Evolutionary conservation across 2,329 filamentous ascomycete genomes (phyloP).

Genomic region (Diaporthe citri): DNA sequence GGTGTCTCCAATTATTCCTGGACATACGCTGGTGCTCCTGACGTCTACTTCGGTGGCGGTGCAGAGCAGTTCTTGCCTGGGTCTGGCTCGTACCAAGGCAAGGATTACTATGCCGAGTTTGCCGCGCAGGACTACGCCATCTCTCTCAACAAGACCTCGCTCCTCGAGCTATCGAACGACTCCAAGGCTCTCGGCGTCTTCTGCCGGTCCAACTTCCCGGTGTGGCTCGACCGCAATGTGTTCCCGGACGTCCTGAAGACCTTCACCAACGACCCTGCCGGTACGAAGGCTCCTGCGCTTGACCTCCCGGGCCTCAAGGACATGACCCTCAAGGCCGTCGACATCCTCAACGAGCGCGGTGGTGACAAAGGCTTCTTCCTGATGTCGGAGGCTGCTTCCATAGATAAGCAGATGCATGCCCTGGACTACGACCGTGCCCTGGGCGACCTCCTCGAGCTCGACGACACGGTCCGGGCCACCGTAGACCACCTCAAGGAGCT

Average conservation of each 20-base stretch:
- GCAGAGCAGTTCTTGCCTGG: slow-evolving; percentile 83
- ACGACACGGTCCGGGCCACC: slow-evolving; percentile 84
- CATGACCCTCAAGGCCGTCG: slow-evolving; percentile 89
- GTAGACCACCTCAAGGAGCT: slow-evolving; percentile 76
- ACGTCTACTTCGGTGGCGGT: slow-evolving; percentile 86
- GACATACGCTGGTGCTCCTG: slow-evolving; percentile 79
- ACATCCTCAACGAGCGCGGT: slow-evolving; percentile 77
- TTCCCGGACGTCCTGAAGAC: slow-evolving; percentile 77
- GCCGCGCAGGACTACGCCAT: slow-evolving; percentile 79
- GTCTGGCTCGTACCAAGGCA: slow-evolving; percentile 73
- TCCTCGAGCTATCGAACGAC: slow-evolving; percentile 68
- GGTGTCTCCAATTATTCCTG: slow-evolving; percentile 85
- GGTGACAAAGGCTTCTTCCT: slow-evolving; percentile 84
- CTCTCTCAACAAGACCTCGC: slow-evolving; percentile 79
- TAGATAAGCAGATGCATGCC: slow-evolving; percentile 91
- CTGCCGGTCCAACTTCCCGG: slow-evolving; percentile 79
- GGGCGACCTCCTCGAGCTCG: slow-evolving; percentile 86
- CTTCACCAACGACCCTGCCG: slow-evolving; percentile 77
- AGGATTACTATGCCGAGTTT: slow-evolving; percentile 86
- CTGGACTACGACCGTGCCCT: slow-evolving; percentile 89
- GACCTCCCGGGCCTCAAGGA: slow-evolving; percentile 89
- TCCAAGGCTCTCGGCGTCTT: slow-evolving; percentile 83
- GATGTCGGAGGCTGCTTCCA: slow-evolving; percentile 87
- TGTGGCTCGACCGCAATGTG: slow-evolving; percentile 89
- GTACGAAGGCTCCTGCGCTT: slow-evolving; percentile 70